phyloP scores from a whole-genome alignment of 768 basidiomycete genomes.

The Tricholoma terreum region DNA sequence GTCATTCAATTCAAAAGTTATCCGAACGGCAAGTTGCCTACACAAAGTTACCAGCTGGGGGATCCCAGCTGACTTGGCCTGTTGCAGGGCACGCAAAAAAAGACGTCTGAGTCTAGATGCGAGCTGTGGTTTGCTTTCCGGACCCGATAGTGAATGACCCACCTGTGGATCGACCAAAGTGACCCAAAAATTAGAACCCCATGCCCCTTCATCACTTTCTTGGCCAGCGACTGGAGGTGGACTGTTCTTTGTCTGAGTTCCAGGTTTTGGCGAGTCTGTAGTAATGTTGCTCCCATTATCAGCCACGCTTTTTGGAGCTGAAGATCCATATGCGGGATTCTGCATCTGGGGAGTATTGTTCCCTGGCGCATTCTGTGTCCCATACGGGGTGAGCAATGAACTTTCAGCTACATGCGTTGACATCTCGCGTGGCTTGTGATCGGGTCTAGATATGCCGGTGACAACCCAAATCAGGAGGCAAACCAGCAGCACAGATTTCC shows the following conservation, averaged over 20 bases:
- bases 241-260: conserved; percentile 10
- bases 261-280: not conserved
- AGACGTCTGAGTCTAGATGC: conserved; percentile 49
- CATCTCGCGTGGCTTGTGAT: not conserved
- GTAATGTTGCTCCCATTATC: not conserved
- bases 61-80: conserved; percentile 91
- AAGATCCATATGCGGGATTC: not conserved
- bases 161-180: conserved; percentile 91
- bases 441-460: not conserved
- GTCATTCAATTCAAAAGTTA: conserved; percentile 16
- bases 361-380: not conserved
- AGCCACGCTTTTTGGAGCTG: not conserved
- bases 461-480: not conserved
- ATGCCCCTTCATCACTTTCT: conserved; percentile 51
- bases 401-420: not conserved
- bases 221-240: conserved; percentile 22
- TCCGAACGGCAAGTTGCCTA: conserved; percentile 35
- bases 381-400: not conserved
- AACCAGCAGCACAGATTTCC: not conserved
- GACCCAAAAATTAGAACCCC: conserved; percentile 95
- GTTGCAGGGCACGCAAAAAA: conserved; percentile 95
- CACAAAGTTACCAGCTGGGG: conserved; percentile 88
- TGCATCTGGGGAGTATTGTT: not conserved
- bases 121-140: not conserved
- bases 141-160: conserved; percentile 14